Evolutionary conservation across 805 yeast genomes (phyloP), one percentile per base, ranked within the genome.

Genomic region (Saccharomyces paradoxus): DNA sequence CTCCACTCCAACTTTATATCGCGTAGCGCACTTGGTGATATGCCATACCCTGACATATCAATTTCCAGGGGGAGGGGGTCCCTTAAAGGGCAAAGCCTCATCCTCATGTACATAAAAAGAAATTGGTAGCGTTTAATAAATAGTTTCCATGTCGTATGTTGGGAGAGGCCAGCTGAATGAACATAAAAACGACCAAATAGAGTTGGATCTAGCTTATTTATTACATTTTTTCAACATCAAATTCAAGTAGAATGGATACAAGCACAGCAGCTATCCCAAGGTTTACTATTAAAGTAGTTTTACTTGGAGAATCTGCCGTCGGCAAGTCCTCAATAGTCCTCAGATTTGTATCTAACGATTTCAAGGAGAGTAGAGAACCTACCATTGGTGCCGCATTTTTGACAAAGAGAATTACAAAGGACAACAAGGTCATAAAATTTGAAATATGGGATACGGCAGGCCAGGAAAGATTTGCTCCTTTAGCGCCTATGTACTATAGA

Each of bases 401-500:
- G 55, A 92, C 99, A 41, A 98, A 92, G 70, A 83, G 95, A 66
- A 91, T 96, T 67, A 82, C 87, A 22, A 84, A 92, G 66, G 87
- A 94, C 50, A 86, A 84, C 57, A 81, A 86, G 65, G 87, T 92
- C 10, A 89, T 92, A 66, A 92, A 94, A 71, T 90, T 89, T 69
- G 96, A 88, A 68, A 89, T 88, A 56, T 88, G 96, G 96, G 98
- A 91, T 69, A 91, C 98, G 12, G 98, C 98, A 2, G 99, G 99
- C 24, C 98, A 92, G 75, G 99, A 92, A 70, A 75, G 99, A 59
- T 92, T 92, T 75, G 97, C 97, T 14, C 84, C 92, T 27, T 79
- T 92, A 65, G 97, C 98, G 0, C 98, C 98, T 30, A 86, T 92
- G 94, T 92, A 92, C 73, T 92, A 92, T 74, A 81, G 99, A 69